Base-by-base conservation (phyloP, 805 yeast species). In the Candida sithepensis region DNA sequence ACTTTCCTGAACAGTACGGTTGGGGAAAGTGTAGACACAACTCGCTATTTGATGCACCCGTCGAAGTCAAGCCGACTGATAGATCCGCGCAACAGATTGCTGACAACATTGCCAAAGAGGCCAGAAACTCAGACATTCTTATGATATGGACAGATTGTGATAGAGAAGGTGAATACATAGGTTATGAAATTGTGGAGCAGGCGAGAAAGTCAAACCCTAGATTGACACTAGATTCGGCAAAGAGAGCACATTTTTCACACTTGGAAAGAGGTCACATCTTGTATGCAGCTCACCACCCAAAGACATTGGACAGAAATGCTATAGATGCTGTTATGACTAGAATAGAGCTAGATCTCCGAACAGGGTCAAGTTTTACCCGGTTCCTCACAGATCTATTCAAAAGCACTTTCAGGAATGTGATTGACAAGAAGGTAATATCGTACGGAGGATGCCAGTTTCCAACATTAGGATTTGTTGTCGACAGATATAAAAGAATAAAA, bases 131-230 rank as follows among this genome's bases (percentile, higher is more conserved):
- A 4, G 78, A 81, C 44, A 69, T 70, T 36, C 67, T 94, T 46
- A 88, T 89, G 87, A 88, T 94, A 7, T 94, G 99, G 98, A 94
- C 99, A 0, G 99, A 94, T 74, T 94, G 99, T 67, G 98, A 91
- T 73, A 73, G 97, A 33, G 98, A 91, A 63, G 98, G 98, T 2
- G 98, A 91, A 64, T 85, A 82, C 64, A 91, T 91, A 47, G 98
- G 97, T 0, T 81, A 75, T 69, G 96, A 91, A 58, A 81, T 95
- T 14, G 73, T 79, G 32, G 74, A 81, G 45, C 84, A 82, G n/a
- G 97, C 96, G 0, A 61, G 63, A 43, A 72, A 71, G 51, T 70
- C 66, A 1, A 84, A 85, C 59, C 56, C 66, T 1, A 52, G 67
- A 2, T 59, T 89, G 39, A 69, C 66, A 1, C 57, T 77, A 18